Conservation (phyloP, 2,329 filamentous ascomycete genomes). For the Apiospora aurea region DNA sequence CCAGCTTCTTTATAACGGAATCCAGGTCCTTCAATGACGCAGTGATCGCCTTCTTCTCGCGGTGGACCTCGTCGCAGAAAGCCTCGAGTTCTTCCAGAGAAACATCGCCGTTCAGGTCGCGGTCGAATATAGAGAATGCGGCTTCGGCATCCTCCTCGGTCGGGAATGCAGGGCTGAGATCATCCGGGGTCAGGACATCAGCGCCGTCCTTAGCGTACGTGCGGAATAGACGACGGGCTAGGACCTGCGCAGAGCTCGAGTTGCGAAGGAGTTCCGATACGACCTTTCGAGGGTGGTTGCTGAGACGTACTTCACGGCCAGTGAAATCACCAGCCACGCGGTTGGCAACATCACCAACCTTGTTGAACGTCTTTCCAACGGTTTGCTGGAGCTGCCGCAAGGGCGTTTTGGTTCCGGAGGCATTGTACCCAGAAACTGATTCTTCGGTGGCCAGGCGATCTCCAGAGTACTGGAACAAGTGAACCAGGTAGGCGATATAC, state of each 20-base stretch:
- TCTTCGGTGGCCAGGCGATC: constrained; percentile 68
- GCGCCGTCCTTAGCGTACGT: constrained; percentile 79
- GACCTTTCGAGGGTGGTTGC: constrained; percentile 82
- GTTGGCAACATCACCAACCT: constrained; percentile 84
- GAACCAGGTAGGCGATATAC: constrained; percentile 70
- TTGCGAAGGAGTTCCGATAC: constrained; percentile 78
- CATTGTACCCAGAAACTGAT: constrained; percentile 54
- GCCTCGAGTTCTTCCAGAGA: constrained; percentile 94
- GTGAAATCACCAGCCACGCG: constrained; percentile 74
- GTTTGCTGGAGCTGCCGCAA: constrained; percentile 75
- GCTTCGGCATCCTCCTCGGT: constrained; percentile 86
- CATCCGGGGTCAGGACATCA: constrained; percentile 79
- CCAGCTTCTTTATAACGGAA: constrained; percentile 88
- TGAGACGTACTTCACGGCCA: constrained; percentile 71
- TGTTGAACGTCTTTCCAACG: constrained; percentile 77
- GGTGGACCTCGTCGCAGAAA: constrained; percentile 91
- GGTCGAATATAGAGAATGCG: constrained; percentile 92
- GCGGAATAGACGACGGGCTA: constrained; percentile 87
- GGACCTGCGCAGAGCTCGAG: constrained; percentile 77
- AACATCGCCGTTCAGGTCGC: constrained; percentile 95
- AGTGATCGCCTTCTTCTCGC: constrained; percentile 94
- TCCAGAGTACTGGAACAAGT: constrained; percentile 75
- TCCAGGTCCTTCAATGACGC: constrained; percentile 95
- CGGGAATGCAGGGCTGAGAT: constrained; percentile 80
- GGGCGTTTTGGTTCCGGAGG: constrained; percentile 75